These are phyloP conservation scores for Aureobasidium sp. DNA, from an alignment of 2,329 filamentous ascomycete genomes.

Conservation along the genomic window DNA sequence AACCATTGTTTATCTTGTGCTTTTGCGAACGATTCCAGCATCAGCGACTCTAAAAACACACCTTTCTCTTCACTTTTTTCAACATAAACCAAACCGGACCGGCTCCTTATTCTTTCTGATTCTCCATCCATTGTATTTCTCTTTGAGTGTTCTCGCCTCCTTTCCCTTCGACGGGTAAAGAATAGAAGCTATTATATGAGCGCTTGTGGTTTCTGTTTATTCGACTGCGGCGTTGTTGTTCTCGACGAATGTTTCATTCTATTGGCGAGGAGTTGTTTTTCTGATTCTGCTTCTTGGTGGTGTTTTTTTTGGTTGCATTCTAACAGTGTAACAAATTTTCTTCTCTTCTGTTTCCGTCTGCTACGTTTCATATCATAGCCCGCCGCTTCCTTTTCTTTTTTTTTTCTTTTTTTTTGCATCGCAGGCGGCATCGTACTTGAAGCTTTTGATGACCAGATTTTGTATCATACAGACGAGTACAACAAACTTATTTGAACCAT, in stretches of 20 bases:
- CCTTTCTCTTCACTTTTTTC: background rate
- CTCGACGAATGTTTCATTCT: constrained; percentile 3
- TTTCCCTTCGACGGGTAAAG: too few species aligned
- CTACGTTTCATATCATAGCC: background rate
- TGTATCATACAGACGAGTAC: constrained; percentile 3
- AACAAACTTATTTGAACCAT: too few species aligned
- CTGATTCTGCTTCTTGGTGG: background rate
- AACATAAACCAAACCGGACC: constrained; percentile 7
- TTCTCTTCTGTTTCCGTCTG: background rate
- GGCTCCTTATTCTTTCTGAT: background rate
- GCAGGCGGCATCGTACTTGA: background rate
- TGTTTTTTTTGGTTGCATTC: background rate
- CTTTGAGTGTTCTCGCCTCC: background rate
- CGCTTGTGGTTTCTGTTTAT: background rate
- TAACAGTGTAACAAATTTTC: background rate
- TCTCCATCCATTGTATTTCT: background rate
- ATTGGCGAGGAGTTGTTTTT: constrained; percentile 12
- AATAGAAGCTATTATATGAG: background rate
- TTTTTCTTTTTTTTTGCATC: too few species aligned
- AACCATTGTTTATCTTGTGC: background rate
- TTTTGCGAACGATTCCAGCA: background rate
- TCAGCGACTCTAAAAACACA: background rate
- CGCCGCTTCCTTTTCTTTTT: background rate
- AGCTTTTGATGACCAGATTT: background rate
- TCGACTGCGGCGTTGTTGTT: constrained; percentile 1